Evolutionary conservation across 2,329 filamentous ascomycete species (phyloP).

Genomic region (Cladosporium phlei): DNA sequence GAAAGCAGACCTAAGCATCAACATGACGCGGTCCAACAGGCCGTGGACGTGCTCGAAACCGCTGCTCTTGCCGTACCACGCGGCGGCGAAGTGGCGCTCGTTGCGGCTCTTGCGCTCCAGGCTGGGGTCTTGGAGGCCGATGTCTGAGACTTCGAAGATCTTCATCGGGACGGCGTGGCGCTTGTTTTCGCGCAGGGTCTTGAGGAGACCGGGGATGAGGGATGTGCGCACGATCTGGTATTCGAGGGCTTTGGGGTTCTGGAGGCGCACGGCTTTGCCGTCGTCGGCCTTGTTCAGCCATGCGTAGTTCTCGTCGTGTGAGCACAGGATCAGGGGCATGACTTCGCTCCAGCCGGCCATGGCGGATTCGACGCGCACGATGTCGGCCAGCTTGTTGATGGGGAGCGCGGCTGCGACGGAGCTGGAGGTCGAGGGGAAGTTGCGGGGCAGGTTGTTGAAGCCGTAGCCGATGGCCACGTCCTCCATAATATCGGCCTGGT

Average conservation of each 20-base stretch:
- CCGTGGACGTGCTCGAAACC: slow-evolving; percentile 97
- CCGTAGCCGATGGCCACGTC: slow-evolving; percentile 95
- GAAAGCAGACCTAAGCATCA: slow-evolving; percentile 84
- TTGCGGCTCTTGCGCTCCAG: slow-evolving; percentile 85
- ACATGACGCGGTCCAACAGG: slow-evolving; percentile 81
- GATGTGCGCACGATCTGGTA: slow-evolving; percentile 91
- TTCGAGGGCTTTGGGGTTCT: slow-evolving; percentile 88
- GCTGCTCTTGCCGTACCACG: slow-evolving; percentile 87
- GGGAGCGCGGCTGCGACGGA: slow-evolving; percentile 81
- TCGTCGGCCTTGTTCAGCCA: slow-evolving; percentile 91
- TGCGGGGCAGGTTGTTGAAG: slow-evolving; percentile 89
- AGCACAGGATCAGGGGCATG: slow-evolving; percentile 92
- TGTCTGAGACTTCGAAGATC: slow-evolving; percentile 86
- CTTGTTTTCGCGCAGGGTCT: slow-evolving; percentile 92
- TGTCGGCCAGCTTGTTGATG: slow-evolving; percentile 93
- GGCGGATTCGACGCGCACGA: slow-evolving; percentile 80
- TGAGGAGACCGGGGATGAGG: slow-evolving; percentile 79
- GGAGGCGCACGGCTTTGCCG: slow-evolving; percentile 73
- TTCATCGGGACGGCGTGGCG: slow-evolving; percentile 82
- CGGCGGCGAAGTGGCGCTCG: slow-evolving; percentile 91
- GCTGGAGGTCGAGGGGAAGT: slow-evolving; percentile 78
- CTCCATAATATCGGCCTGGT: slow-evolving; percentile 98
- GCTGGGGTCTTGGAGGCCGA: slow-evolving; percentile 80
- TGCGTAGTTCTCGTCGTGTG: slow-evolving; percentile 94
- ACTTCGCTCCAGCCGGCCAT: slow-evolving; percentile 97